These are phyloP conservation scores for Cyberlindnera euphorbiiphila DNA, from an alignment of 805 yeast genomes.

Conservation along the genomic window DNA sequence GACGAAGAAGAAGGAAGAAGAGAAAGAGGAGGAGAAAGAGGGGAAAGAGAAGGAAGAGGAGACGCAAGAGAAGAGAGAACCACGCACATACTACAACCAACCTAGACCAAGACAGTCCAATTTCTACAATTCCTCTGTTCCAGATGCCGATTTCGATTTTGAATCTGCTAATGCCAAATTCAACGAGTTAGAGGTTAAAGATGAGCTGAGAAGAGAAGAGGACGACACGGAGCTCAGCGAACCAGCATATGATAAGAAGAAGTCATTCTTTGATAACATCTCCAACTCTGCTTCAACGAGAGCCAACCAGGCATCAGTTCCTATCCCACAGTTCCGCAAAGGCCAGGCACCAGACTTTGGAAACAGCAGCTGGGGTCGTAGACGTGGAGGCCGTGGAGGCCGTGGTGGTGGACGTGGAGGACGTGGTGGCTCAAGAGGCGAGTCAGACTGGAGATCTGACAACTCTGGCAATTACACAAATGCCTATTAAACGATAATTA, in stretches of 20 bases:
- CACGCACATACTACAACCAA: no score
- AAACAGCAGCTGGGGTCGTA: constrained; percentile 3
- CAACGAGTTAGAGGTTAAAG: constrained; percentile 30
- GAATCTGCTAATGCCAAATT: constrained; percentile 71
- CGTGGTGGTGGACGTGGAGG: constrained; percentile 15
- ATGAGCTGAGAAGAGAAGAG: constrained; percentile 12
- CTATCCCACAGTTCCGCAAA: no score
- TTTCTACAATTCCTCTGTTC: constrained; percentile 33
- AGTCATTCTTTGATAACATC: constrained; percentile 86
- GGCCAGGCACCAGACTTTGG: constrained; percentile 7
- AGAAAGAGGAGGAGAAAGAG: not conserved
- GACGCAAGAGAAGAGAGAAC: constrained; percentile 7
- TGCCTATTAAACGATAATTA: no score
- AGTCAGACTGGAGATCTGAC: no score
- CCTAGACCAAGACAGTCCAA: constrained; percentile 13
- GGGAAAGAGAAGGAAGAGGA: constrained; percentile 2
- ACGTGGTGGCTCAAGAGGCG: constrained; percentile 1
- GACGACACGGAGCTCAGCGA: constrained; percentile 11
- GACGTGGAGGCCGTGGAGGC: constrained; percentile 20
- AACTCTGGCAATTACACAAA: no score
- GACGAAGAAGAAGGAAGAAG: not conserved
- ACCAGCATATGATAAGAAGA: constrained; percentile 64
- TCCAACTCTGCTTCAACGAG: constrained; percentile 58
- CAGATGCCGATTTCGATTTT: constrained; percentile 70
- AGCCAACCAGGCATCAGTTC: no score